These are phyloP conservation scores for Tetracladium setigerum DNA, from an alignment of 495 filamentous ascomycete species.

Conservation along the genomic window DNA sequence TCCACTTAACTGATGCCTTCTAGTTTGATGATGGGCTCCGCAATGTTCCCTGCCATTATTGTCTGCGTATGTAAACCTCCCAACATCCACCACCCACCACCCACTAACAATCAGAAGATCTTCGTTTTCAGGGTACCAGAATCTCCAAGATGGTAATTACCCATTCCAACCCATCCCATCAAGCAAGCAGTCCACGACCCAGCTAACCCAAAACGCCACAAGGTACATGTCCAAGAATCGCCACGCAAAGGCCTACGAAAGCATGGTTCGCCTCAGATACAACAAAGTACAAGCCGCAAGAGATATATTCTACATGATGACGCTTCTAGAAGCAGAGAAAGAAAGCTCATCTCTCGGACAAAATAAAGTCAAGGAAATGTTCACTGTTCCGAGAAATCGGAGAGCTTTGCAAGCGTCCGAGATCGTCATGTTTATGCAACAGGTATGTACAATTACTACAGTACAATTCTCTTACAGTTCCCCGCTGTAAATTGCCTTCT, in stretches of 20 bases:
- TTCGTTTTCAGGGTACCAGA: background rate
- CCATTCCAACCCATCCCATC: constrained; percentile 1
- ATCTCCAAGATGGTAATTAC: background rate
- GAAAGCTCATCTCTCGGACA: constrained; percentile 48
- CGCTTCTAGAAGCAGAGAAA: constrained; percentile 60
- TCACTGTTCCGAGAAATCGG: constrained; percentile 71
- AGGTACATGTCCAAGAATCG: constrained; percentile 72
- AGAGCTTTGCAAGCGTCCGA: constrained; percentile 65
- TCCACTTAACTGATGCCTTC: too few species aligned
- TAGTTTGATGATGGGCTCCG: constrained; percentile 68
- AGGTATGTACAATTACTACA: too few species aligned
- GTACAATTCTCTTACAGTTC: background rate
- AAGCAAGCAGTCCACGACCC: constrained; percentile 5
- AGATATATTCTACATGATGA: constrained; percentile 77
- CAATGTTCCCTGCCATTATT: constrained; percentile 64
- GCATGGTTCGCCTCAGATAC: constrained; percentile 58
- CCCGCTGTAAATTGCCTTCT: too few species aligned
- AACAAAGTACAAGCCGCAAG: constrained; percentile 71
- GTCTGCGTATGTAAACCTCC: constrained; percentile 34
- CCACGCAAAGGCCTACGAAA: constrained; percentile 56
- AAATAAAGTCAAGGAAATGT: constrained; percentile 58
- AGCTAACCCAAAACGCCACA: constrained; percentile 40
- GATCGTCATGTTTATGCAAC: constrained; percentile 85
- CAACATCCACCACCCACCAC: too few species aligned
- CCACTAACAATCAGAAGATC: too few species aligned